Evolutionary conservation across 306 rosid species (phyloP).

Genomic region (Rosa rugosa): DNA sequence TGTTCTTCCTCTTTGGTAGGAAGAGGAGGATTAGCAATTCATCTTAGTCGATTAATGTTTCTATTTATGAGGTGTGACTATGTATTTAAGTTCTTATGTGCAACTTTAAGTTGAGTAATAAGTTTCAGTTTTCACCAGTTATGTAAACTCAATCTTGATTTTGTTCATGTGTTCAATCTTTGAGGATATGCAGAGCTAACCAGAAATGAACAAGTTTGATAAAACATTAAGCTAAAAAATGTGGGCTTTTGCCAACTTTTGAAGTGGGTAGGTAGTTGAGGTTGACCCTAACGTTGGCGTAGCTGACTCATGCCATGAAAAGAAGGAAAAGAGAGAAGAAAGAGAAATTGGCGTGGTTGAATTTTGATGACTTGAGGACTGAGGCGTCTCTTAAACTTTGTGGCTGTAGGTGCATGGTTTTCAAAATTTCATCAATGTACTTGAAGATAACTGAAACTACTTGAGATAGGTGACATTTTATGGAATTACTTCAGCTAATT

Average conservation of each 20-base stretch:
- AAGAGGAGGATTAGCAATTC: conserved; percentile 10
- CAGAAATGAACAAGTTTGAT: background rate
- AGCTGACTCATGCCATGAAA: background rate
- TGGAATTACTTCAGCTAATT: background rate
- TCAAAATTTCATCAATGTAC: background rate
- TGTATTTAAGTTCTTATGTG: conserved; percentile 7
- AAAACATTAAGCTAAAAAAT: background rate
- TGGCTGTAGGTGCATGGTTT: background rate
- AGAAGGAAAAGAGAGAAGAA: background rate
- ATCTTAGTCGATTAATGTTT: background rate
- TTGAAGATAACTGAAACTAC: background rate
- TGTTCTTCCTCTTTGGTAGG: background rate
- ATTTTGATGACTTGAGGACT: background rate
- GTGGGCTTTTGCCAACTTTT: background rate
- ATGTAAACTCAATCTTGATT: background rate
- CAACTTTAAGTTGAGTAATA: background rate
- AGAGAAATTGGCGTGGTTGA: background rate
- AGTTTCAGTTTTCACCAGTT: background rate
- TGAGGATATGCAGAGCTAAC: background rate
- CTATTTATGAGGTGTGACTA: background rate
- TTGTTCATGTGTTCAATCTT: background rate
- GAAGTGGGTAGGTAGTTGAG: background rate
- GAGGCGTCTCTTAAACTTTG: background rate
- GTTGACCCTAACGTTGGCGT: conserved; percentile 6
- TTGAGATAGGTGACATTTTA: background rate